phyloP scores from a whole-genome alignment of 2,329 filamentous ascomycete species.

The Colletotrichum sp. region DNA sequence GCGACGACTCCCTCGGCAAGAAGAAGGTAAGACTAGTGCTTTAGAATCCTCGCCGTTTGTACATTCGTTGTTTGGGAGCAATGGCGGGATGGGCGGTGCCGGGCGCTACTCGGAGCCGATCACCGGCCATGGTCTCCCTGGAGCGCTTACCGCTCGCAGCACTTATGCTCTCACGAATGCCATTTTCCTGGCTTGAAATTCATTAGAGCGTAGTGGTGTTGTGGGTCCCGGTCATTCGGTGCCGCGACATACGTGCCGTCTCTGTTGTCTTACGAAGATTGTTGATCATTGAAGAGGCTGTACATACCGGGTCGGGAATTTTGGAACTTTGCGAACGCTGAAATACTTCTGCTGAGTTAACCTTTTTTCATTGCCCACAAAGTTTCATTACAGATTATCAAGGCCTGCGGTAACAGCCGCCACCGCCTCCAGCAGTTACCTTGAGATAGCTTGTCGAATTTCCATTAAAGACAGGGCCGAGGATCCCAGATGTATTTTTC shows the following conservation, averaged over 20 bases:
- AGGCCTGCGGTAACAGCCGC: neutral
- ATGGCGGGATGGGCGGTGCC: neutral
- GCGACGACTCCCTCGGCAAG: neutral
- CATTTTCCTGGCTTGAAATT: neutral
- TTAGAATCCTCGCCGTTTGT: neutral
- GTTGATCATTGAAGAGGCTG: neutral
- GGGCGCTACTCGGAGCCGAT: neutral
- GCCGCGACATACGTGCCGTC: neutral
- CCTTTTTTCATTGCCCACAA: neutral
- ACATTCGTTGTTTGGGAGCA: neutral
- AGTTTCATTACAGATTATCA: neutral
- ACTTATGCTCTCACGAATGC: neutral
- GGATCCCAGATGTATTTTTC: neutral
- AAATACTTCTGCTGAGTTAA: neutral
- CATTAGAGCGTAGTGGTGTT: neutral
- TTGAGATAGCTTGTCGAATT: neutral
- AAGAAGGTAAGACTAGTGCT: neutral
- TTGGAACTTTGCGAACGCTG: neutral
- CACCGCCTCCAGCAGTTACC: neutral
- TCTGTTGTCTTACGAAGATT: neutral
- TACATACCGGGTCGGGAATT: neutral
- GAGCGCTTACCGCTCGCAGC: neutral
- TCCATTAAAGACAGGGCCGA: neutral
- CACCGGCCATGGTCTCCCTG: neutral
- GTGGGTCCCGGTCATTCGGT: neutral